Evolutionary conservation across 2,329 filamentous ascomycete species (phyloP).

Genomic region (Calonectria pseudoturangicola): DNA sequence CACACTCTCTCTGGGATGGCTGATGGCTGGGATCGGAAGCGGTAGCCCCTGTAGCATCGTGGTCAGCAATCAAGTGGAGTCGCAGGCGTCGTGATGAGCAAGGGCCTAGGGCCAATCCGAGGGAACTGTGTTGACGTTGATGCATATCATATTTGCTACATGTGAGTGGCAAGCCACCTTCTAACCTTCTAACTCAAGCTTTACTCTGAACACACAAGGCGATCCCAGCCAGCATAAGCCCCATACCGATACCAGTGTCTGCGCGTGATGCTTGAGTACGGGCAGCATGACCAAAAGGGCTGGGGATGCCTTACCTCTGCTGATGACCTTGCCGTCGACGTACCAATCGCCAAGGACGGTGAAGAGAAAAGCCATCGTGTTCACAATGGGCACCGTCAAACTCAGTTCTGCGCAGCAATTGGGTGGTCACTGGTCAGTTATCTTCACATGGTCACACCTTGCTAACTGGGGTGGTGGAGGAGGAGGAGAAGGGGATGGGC

Average conservation of each 20-base stretch:
- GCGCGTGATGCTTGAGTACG: constrained; percentile 17
- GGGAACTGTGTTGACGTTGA: constrained; percentile 31
- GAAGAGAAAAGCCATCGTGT: constrained; percentile 95
- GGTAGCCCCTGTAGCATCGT: constrained; percentile 19
- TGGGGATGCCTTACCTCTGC: constrained; percentile 75
- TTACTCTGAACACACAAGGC: constrained; percentile 87
- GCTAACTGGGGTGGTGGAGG: too few species aligned
- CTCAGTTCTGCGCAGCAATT: constrained; percentile 81
- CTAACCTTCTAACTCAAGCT: constrained; percentile 50
- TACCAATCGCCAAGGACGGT: constrained; percentile 97
- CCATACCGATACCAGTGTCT: constrained; percentile 92
- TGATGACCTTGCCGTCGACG: constrained; percentile 93
- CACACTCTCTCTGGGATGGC: not conserved
- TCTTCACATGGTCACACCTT: constrained; percentile 40
- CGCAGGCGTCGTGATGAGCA: constrained; percentile 34
- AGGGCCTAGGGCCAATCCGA: constrained; percentile 51
- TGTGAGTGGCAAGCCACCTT: constrained; percentile 35
- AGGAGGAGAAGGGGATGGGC: not conserved
- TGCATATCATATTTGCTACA: constrained; percentile 40
- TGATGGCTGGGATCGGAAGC: constrained; percentile 4
- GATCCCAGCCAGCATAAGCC: constrained; percentile 85
- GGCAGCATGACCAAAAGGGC: constrained; percentile 8
- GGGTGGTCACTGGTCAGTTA: constrained; percentile 41
- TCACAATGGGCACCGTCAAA: constrained; percentile 94
- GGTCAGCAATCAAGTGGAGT: constrained; percentile 46